Base-by-base conservation (phyloP, 805 yeast species). In the Candida maris region DNA sequence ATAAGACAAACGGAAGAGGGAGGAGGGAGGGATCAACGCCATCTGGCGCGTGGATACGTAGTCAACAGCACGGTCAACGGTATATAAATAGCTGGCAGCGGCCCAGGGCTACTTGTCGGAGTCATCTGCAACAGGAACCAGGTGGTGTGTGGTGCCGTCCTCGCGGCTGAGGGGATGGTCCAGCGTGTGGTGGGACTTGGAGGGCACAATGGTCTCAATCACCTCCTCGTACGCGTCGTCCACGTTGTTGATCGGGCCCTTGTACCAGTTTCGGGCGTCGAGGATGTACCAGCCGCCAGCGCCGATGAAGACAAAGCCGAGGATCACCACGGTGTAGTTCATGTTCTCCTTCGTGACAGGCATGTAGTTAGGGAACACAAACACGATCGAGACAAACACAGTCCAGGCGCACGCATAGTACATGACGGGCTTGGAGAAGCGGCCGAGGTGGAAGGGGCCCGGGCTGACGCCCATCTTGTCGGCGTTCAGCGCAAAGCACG, bases 201-300 rank as follows among this genome's bases (percentile, higher is more conserved):
- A 25, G 19, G 50, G 46, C 16, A 36, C 30, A 23, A 46, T 35
- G 20, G 48, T 37, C 30, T 46, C 48, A 12, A 54, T 34, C 8
- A 45, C 45, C 4, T 41, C 42, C 16, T 40, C 55, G 29, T 51
- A 54, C 27, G 52, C 61, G 8, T 53, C 61, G 43, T 68, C 73
- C 41, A 72, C 54, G 48, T 72, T 75, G 37, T 69, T 56, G 44
- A 68, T 64, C 7, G 81, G 81, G 37, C 82, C 82, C 31, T 50
- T 52, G 60, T 74, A 76, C 77, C 78, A 73, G 39, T 71, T 71
- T 42, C 55, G 67, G 28, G 80, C 81, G 48, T 64, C 75, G 6
- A 69, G 46, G 9, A 55, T 39, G 49, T 63, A 77, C 73, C 77
- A 77, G 8, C 59, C 54, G 35, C 66, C 62, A 30, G 67, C 58